Evolutionary conservation across 495 filamentous ascomycete species (phyloP).

Genomic region (Aspergillus sparsus): DNA sequence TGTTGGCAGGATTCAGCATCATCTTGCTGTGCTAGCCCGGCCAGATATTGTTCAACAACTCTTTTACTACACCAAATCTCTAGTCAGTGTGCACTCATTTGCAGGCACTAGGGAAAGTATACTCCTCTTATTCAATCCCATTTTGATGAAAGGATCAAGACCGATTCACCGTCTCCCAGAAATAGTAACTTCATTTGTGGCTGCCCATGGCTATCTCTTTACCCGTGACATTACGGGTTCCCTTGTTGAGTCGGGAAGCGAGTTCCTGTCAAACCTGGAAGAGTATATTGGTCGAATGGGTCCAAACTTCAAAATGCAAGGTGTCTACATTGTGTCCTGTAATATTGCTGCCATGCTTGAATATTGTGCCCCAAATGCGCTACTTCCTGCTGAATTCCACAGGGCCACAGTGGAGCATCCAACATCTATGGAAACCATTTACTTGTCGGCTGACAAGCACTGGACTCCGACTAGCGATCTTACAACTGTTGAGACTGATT

Average conservation of each 20-base stretch:
- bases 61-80: slow-evolving; percentile 65
- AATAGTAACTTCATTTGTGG: slow-evolving; percentile 57
- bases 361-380: slow-evolving; percentile 60
- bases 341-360: slow-evolving; percentile 58
- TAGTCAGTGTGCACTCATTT: slow-evolving; percentile 55
- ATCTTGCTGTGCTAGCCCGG: slow-evolving; percentile 77
- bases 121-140: slow-evolving; percentile 67
- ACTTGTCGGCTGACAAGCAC: slow-evolving; percentile 23
- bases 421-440: slow-evolving; percentile 33
- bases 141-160: slow-evolving; percentile 44
- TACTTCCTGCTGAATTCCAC: slow-evolving; percentile 39
- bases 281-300: slow-evolving; percentile 59
- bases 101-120: slow-evolving; percentile 67
- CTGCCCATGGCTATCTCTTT: slow-evolving; percentile 67
- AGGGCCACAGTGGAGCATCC: slow-evolving; percentile 38
- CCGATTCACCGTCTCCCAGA: slow-evolving; percentile 30
- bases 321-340: slow-evolving; percentile 52
- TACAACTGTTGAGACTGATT: slow-evolving; percentile 18
- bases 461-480: slow-evolving; percentile 20
- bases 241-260: slow-evolving; percentile 47
- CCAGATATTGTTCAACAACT: slow-evolving; percentile 74
- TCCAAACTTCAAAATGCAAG: slow-evolving; percentile 64
- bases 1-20: slow-evolving; percentile 78
- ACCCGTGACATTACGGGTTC: slow-evolving; percentile 48
- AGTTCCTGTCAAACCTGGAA: slow-evolving; percentile 57